phyloP scores from a whole-genome alignment of 2,329 filamentous ascomycete species.

The Magnaporthiopsis rhizophila region DNA sequence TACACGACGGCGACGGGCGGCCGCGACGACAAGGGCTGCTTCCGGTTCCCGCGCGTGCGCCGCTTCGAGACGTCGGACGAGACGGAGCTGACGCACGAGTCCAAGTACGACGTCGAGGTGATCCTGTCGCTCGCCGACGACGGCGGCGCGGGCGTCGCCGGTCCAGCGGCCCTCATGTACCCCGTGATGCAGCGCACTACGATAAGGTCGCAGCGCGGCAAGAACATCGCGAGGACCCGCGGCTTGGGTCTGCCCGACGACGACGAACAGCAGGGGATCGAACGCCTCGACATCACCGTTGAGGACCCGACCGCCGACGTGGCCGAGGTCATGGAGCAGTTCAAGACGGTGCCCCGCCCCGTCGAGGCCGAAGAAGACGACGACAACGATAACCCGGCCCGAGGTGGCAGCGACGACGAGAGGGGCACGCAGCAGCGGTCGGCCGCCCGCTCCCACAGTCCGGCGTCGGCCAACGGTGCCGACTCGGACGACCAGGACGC shows the following conservation, averaged over 20 bases:
- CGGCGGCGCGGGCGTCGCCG: constrained; percentile 31
- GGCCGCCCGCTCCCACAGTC: constrained; percentile 8
- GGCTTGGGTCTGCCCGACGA: constrained; percentile 23
- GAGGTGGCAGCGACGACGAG: constrained; percentile 6
- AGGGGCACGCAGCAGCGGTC: constrained; percentile 2
- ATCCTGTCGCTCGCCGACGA: constrained; percentile 41
- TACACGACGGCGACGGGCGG: constrained; percentile 40
- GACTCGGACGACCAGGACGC: constrained; percentile 29
- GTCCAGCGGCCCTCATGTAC: constrained; percentile 59
- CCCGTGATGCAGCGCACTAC: constrained; percentile 57
- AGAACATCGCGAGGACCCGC: constrained; percentile 50
- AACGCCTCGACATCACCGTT: constrained; percentile 48
- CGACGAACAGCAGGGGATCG: constrained; percentile 38
- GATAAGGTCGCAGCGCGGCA: constrained; percentile 55
- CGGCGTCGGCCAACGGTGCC: constrained; percentile 12
- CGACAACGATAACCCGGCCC: constrained; percentile 13
- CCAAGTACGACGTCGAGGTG: constrained; percentile 58
- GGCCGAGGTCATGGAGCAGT: constrained; percentile 41
- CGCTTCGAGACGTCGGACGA: constrained; percentile 57
- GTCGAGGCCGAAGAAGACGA: constrained; percentile 24
- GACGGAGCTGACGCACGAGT: constrained; percentile 45
- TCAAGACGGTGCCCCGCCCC: constrained; percentile 44
- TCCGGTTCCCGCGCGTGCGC: constrained; percentile 54
- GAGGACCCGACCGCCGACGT: constrained; percentile 48
- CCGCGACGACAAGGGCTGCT: constrained; percentile 38